phyloP scores from a whole-genome alignment of 352 stramenopile genomes.

The Phytophthora pluvialis region DNA sequence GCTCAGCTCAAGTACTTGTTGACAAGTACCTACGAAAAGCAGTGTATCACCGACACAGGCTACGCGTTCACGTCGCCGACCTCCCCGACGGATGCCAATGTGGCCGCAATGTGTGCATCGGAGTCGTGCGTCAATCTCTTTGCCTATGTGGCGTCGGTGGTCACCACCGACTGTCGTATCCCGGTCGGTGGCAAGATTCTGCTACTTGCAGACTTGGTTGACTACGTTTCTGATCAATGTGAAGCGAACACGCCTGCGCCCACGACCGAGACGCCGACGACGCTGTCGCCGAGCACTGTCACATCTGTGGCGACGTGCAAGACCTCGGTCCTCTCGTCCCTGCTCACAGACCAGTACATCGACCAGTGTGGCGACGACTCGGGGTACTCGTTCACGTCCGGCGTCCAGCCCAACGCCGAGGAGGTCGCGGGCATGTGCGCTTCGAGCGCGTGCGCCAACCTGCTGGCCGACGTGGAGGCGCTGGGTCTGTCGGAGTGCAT shows the following conservation, averaged over 20 bases:
- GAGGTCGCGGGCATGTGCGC: conserved; percentile 29
- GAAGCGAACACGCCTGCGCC: background rate
- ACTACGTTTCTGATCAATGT: conserved; percentile 28
- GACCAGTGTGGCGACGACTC: conserved; percentile 28
- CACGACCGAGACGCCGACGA: conserved; percentile 11
- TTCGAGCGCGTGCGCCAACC: conserved; percentile 24
- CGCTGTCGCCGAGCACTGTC: conserved; percentile 16
- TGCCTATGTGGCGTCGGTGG: conserved; percentile 20
- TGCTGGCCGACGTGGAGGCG: conserved; percentile 29
- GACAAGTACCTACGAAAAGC: conserved; percentile 21
- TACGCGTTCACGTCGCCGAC: conserved; percentile 33
- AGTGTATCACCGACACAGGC: conserved; percentile 28
- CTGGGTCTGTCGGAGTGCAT: conserved; percentile 29
- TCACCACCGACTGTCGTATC: conserved; percentile 22
- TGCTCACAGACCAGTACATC: conserved; percentile 31
- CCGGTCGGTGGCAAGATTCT: conserved; percentile 35
- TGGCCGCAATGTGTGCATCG: conserved; percentile 34
- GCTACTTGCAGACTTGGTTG: conserved; percentile 29
- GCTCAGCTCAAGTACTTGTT: conserved; percentile 28
- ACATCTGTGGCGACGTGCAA: conserved; percentile 20
- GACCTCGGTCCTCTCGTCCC: conserved; percentile 8
- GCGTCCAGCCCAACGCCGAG: conserved; percentile 17
- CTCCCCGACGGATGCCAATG: conserved; percentile 15
- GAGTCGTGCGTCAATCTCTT: conserved; percentile 30
- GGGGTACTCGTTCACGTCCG: conserved; percentile 34